Evolutionary conservation across 1,284 basidiomycete genomes (phyloP).

Genomic region (Ceratobasidium sp.): DNA sequence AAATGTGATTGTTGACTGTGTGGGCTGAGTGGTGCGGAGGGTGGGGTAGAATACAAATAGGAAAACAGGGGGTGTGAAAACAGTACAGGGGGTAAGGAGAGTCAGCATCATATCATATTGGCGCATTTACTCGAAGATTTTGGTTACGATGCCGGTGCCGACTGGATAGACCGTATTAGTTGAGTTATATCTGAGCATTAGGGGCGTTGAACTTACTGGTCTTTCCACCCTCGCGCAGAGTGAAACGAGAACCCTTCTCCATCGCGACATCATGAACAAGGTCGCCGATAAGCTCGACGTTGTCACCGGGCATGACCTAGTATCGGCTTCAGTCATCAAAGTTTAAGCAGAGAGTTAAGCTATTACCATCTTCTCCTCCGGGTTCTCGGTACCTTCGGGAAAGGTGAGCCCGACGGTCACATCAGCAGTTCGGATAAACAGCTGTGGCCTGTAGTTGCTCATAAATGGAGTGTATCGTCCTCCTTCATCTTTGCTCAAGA

Average conservation of each 20-base stretch:
- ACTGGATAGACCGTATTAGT: slow-evolving; percentile 63
- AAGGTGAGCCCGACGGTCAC: slow-evolving; percentile 90
- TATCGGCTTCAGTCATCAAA: slow-evolving; percentile 35
- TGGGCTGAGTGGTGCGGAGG: slow-evolving; percentile 32
- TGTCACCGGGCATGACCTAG: slow-evolving; percentile 98
- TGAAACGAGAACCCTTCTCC: slow-evolving; percentile 95
- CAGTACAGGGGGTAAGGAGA: slow-evolving; percentile 8
- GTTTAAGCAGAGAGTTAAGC: slow-evolving; percentile 8
- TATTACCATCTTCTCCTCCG: slow-evolving; percentile 84
- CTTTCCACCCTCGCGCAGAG: slow-evolving; percentile 96
- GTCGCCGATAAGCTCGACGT: slow-evolving; percentile 92
- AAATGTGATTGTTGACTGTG: not conserved
- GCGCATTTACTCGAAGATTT: slow-evolving; percentile 69
- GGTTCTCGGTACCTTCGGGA: slow-evolving; percentile 83
- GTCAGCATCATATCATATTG: not conserved
- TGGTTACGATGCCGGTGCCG: slow-evolving; percentile 92
- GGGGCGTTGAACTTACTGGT: slow-evolving; percentile 71
- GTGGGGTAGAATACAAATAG: slow-evolving; percentile 10
- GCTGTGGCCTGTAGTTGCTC: slow-evolving; percentile 95
- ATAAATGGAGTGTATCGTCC: slow-evolving; percentile 99
- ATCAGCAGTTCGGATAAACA: slow-evolving; percentile 97
- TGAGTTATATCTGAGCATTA: not conserved
- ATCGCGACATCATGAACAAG: slow-evolving; percentile 92
- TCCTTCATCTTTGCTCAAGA: slow-evolving; percentile 97
- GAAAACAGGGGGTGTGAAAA: slow-evolving; percentile 9